phyloP scores from a whole-genome alignment of 169 alveolate genomes.

The Eimeria zaria region DNA sequence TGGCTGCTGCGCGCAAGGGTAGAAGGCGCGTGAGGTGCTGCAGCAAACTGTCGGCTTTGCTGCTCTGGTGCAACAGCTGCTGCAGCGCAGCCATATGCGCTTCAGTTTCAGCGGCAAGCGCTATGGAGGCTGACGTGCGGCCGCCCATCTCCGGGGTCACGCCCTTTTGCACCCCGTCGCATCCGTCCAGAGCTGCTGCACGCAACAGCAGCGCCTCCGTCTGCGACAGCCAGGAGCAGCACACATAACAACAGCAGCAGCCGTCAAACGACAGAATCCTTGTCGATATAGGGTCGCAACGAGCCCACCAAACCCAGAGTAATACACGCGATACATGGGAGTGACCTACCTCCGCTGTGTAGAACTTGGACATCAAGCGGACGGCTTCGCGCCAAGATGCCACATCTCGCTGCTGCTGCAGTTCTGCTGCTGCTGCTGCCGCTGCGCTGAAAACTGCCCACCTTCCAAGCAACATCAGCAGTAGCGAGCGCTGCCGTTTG shows the following conservation, averaged over 20 bases:
- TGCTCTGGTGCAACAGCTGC: constrained; percentile 47
- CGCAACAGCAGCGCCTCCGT: constrained; percentile 56
- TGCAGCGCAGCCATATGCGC: constrained; percentile 42
- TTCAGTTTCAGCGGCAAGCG: constrained; percentile 55
- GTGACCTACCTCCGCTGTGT: constrained; percentile 28
- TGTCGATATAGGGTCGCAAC: not conserved
- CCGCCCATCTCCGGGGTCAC: not conserved
- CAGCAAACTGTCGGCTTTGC: constrained; percentile 1
- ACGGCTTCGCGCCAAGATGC: constrained; percentile 52
- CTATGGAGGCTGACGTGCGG: constrained; percentile 43
- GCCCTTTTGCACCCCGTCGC: constrained; percentile 43
- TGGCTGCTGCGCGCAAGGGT: constrained; percentile 40
- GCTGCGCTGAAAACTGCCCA: constrained; percentile 76
- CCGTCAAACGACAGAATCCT: not conserved
- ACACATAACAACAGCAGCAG: not conserved
- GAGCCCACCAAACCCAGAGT: not conserved
- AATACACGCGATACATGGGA: not conserved
- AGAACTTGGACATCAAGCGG: not conserved
- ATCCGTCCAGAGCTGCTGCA: constrained; percentile 72
- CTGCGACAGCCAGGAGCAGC: constrained; percentile 43
- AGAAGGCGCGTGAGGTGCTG: constrained; percentile 24
- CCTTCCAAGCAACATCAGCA: constrained; percentile 75
- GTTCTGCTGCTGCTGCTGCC: constrained; percentile 43
- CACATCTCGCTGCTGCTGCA: constrained; percentile 33
- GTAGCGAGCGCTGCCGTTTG: constrained; percentile 65